A percentile compares a stretch with the other conserved stretches of the same genome.
These are phyloP conservation scores for Fraxinus angustifolia DNA, from an alignment of 305 asterid genomes.

Conservation along the genomic window DNA sequence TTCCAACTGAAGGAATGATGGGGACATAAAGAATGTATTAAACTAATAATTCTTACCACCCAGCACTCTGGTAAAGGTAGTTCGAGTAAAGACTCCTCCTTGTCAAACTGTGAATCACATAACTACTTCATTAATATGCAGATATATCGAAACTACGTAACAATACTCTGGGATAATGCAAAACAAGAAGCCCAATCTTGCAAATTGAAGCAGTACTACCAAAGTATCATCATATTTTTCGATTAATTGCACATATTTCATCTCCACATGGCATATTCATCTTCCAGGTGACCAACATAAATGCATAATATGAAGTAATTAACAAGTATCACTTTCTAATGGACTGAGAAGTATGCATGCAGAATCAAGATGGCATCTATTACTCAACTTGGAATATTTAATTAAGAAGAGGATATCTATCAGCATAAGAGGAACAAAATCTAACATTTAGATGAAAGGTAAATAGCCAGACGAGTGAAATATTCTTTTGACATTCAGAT, in stretches of 20 bases:
- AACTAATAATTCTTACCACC: constrained; percentile 66
- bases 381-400: constrained; percentile 10
- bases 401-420: constrained; percentile 10
- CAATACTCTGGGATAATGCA: neutral
- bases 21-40: neutral
- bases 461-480: neutral
- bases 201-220: constrained; percentile 1
- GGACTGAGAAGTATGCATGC: constrained; percentile 1
- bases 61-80: constrained; percentile 95
- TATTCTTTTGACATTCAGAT: neutral
- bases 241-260: neutral
- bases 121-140: constrained; percentile 16
- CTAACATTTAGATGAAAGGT: neutral
- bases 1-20: constrained; percentile 21
- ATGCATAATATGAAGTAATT: neutral
- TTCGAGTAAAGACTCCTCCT: constrained; percentile 46
- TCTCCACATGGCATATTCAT: neutral
- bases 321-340: neutral
- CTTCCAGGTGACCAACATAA: neutral
- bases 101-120: constrained; percentile 59
- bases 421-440: constrained; percentile 6
- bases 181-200: neutral
- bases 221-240: neutral
- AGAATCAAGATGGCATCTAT: constrained; percentile 8
- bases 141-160: constrained; percentile 14